Percentiles rank a stretch among this genome's conserved stretches.
Conservation (phyloP, 768 basidiomycete genomes). For the Chalciporus pseudorubinellus region DNA sequence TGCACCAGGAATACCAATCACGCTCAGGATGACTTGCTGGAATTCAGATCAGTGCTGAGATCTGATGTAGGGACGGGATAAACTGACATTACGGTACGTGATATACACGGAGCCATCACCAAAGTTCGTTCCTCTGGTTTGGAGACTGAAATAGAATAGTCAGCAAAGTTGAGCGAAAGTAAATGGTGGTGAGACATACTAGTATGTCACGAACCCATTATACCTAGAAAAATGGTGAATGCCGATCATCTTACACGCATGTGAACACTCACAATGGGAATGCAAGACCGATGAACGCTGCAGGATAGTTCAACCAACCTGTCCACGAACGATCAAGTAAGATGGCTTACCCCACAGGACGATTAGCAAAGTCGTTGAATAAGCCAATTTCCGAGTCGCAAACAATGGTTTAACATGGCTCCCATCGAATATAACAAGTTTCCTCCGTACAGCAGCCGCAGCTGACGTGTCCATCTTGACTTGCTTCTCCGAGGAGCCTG, state of each 20-base stretch:
- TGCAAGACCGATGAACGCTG: conserved; percentile 74
- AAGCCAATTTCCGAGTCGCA: conserved; percentile 47
- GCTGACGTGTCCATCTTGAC: conserved; percentile 35
- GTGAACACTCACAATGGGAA: conserved; percentile 54
- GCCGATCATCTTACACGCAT: background rate
- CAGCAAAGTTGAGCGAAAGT: background rate
- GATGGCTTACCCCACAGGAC: conserved; percentile 45
- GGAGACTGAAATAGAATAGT: conserved; percentile 41
- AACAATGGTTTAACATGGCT: conserved; percentile 50
- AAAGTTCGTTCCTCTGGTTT: conserved; percentile 64
- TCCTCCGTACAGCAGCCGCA: conserved; percentile 38
- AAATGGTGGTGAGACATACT: conserved; percentile 28
- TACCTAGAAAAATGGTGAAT: conserved; percentile 33
- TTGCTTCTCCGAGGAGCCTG: conserved; percentile 6
- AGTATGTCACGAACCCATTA: conserved; percentile 53
- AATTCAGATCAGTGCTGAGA: conserved; percentile 6
- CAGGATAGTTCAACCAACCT: background rate
- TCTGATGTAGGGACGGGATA: background rate
- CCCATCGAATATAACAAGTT: conserved; percentile 37
- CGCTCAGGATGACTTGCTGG: conserved; percentile 55
- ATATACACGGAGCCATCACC: conserved; percentile 68
- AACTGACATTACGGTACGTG: conserved; percentile 66
- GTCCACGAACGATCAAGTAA: background rate
- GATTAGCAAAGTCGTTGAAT: conserved; percentile 50
- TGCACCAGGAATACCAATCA: conserved; percentile 57